Percentiles rank a stretch among this genome's conserved stretches.
Conservation (phyloP, 257 asterid species). For the Plectranthus barbatus region DNA sequence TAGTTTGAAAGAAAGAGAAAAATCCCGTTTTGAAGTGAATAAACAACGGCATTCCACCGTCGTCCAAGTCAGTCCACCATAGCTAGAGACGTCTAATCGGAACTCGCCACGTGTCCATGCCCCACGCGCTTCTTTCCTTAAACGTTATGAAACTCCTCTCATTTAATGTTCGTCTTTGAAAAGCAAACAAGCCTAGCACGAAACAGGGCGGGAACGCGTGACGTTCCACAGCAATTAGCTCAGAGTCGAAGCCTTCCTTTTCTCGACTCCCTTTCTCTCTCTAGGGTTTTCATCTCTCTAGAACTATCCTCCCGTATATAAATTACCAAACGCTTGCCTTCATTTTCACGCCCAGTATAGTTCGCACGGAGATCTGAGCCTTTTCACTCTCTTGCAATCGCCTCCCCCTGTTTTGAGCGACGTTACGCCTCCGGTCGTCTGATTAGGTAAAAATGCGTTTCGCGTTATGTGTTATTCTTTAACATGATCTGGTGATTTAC, state of each 20-base stretch:
- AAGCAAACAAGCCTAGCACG: not conserved
- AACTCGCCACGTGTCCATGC: conserved; percentile 8
- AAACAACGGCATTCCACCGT: not conserved
- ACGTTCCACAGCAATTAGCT: conserved; percentile 9
- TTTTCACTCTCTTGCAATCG: conserved; percentile 13
- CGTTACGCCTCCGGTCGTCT: conserved; percentile 9
- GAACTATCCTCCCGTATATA: not conserved
- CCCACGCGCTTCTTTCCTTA: not conserved
- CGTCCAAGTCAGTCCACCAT: conserved; percentile 1
- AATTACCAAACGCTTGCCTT: conserved; percentile 11
- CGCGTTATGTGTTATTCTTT: not conserved
- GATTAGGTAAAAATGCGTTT: conserved; percentile 18
- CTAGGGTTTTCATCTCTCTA: conserved; percentile 40
- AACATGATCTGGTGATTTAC: not conserved
- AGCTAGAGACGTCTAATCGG: not conserved
- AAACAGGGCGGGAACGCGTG: conserved; percentile 21
- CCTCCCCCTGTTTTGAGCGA: conserved; percentile 6
- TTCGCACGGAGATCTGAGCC: conserved; percentile 42
- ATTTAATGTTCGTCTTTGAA: conserved; percentile 10
- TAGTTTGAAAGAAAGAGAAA: too few species aligned
- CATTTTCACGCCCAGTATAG: conserved; percentile 19
- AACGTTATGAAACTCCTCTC: not conserved
- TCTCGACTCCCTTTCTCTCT: conserved; percentile 21
- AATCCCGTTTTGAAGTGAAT: too few species aligned
- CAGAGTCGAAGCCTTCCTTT: conserved; percentile 16